A percentile compares a stretch with the other conserved stretches of the same genome.
Conservation (phyloP, 192 early-diverging fungal species). For the Anaeromyces robustus region DNA sequence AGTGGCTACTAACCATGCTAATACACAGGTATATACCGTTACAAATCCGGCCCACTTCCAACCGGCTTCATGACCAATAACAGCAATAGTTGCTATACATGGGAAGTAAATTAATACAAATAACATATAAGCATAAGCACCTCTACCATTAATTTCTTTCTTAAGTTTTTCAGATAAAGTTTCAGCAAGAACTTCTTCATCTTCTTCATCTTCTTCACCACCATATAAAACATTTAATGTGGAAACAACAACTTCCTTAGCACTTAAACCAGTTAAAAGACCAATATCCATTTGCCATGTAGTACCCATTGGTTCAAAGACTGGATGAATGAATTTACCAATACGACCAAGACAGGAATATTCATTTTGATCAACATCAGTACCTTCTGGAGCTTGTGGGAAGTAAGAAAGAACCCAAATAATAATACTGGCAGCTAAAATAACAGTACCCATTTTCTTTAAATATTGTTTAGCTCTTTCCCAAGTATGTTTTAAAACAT, state of each 20-base stretch:
- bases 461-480: background rate
- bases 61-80: background rate
- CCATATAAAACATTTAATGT: background rate
- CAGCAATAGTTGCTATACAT: background rate
- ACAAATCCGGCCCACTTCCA: background rate
- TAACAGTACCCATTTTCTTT: background rate
- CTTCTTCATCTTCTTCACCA: background rate
- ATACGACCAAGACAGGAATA: background rate
- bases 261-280: background rate
- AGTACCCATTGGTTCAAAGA: background rate
- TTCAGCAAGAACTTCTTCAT: background rate
- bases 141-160: background rate
- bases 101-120: background rate
- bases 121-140: background rate
- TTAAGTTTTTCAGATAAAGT: background rate
- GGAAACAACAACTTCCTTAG: background rate
- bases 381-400: no score
- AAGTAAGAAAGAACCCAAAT: no score
- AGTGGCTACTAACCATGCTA: background rate
- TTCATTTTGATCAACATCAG: no score
- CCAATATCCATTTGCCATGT: background rate
- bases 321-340: no score
- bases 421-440: background rate
- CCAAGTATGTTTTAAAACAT: background rate
- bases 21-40: background rate